These are phyloP conservation scores for Fusarium fujikuroi DNA, from an alignment of 2,329 filamentous ascomycete genomes.

Conservation along the genomic window DNA sequence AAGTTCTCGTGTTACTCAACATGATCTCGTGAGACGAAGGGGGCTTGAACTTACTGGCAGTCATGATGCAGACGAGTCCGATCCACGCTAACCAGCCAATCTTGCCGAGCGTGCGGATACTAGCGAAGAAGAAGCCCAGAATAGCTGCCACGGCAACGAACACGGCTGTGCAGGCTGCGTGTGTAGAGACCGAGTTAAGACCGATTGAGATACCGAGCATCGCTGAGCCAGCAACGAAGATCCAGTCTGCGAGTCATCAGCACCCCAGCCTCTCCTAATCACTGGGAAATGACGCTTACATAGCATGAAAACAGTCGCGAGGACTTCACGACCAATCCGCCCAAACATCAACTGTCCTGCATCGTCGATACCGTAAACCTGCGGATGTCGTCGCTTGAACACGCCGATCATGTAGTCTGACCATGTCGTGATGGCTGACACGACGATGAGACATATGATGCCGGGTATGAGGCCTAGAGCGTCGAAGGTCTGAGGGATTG, in stretches of 20 bases:
- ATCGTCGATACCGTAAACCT: constrained; percentile 65
- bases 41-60: constrained; percentile 22
- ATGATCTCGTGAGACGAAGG: rapidly evolving
- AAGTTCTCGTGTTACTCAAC: neutral
- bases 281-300: constrained; percentile 35
- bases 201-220: constrained; percentile 52
- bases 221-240: constrained; percentile 31
- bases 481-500: constrained; percentile 59
- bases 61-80: constrained; percentile 30
- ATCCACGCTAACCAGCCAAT: constrained; percentile 51
- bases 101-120: constrained; percentile 47
- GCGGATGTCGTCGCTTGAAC: constrained; percentile 62
- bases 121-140: constrained; percentile 46
- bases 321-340: constrained; percentile 54
- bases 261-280: rapidly evolving
- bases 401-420: constrained; percentile 54
- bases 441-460: constrained; percentile 53
- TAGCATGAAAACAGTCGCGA: constrained; percentile 51
- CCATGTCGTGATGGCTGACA: constrained; percentile 51
- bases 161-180: constrained; percentile 53
- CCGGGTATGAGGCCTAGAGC: constrained; percentile 59
- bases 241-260: constrained; percentile 13
- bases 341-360: constrained; percentile 62
- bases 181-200: constrained; percentile 53
- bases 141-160: constrained; percentile 52